Percentiles rank a stretch among this genome's conserved stretches.
Evolutionary conservation across 345 rosid genomes (phyloP).

Genomic region (Linum lewisii): DNA sequence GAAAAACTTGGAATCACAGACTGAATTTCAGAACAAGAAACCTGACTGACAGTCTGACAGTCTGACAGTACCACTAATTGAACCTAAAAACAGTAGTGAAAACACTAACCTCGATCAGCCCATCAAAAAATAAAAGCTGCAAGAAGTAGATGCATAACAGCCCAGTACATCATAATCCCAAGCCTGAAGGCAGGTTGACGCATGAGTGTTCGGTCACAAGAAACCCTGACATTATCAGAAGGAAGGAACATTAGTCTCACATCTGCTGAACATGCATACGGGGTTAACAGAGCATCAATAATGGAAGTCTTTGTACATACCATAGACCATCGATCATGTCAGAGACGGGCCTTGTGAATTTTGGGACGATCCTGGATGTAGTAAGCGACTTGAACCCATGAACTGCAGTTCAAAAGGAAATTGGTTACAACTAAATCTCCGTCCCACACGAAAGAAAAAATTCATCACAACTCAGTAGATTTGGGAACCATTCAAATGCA

Average conservation of each 20-base stretch:
- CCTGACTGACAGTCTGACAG: too few species aligned
- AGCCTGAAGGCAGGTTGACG: constrained; percentile 82
- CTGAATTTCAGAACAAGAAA: too few species aligned
- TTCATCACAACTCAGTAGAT: not conserved
- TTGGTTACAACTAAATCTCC: too few species aligned
- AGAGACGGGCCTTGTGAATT: constrained; percentile 66
- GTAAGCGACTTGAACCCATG: constrained; percentile 95
- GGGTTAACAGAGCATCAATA: constrained; percentile 7
- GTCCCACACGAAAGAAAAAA: not conserved
- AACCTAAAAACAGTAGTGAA: not conserved
- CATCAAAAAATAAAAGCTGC: constrained; percentile 58
- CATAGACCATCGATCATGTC: constrained; percentile 87
- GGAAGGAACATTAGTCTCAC: not conserved
- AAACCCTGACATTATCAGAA: constrained; percentile 50
- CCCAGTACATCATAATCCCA: constrained; percentile 80
- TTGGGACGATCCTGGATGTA: constrained; percentile 68
- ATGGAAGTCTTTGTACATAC: constrained; percentile 24
- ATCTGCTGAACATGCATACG: not conserved
- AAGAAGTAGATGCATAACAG: constrained; percentile 66
- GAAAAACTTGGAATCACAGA: too few species aligned
- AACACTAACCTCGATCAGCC: constrained; percentile 30
- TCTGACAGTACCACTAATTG: too few species aligned
- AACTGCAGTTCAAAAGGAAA: constrained; percentile 25
- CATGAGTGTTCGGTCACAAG: constrained; percentile 92
- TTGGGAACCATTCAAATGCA: not conserved